Conservation (phyloP, 2,329 filamentous ascomycete genomes). For the Pseudogymnoascus sp. region DNA sequence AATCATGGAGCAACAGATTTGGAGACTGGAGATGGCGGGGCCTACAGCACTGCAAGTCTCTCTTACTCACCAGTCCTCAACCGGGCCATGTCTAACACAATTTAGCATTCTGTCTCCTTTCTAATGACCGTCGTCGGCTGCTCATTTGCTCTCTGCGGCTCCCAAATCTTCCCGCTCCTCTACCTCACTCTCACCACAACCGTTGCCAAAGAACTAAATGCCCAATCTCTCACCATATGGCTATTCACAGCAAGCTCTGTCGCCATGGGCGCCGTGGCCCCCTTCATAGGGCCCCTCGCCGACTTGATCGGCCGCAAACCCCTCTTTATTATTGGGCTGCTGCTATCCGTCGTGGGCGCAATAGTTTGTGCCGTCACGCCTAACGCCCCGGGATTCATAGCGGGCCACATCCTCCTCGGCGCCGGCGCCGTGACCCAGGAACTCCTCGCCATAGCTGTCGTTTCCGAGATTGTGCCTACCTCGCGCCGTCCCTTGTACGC, state of each 20-base stretch:
- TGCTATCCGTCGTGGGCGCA: constrained; percentile 14
- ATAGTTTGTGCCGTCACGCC: constrained; percentile 18
- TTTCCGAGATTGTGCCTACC: constrained; percentile 13
- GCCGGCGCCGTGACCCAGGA: constrained; percentile 12
- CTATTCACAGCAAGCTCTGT: constrained; percentile 16
- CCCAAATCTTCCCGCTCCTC: constrained; percentile 12
- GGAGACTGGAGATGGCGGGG: not conserved
- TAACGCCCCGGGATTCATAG: constrained; percentile 15
- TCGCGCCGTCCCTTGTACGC: constrained; percentile 11
- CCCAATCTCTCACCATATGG: constrained; percentile 16
- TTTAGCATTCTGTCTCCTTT: not conserved
- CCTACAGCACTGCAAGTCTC: not conserved
- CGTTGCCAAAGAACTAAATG: constrained; percentile 8
- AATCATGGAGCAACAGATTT: not conserved
- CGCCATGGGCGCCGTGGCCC: constrained; percentile 17
- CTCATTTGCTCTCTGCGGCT: constrained; percentile 13
- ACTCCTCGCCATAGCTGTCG: constrained; percentile 11
- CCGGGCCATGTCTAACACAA: not conserved
- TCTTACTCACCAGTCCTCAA: not conserved
- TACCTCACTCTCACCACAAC: constrained; percentile 1
- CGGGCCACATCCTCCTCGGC: constrained; percentile 10
- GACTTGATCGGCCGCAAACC: constrained; percentile 19
- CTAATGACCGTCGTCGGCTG: constrained; percentile 15
- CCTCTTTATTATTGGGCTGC: constrained; percentile 15
- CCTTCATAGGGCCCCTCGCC: constrained; percentile 20